Percentiles rank a stretch among this genome's conserved stretches.
phyloP scores from a whole-genome alignment of 192 early-diverging fungal species.

The Podila horticola region DNA sequence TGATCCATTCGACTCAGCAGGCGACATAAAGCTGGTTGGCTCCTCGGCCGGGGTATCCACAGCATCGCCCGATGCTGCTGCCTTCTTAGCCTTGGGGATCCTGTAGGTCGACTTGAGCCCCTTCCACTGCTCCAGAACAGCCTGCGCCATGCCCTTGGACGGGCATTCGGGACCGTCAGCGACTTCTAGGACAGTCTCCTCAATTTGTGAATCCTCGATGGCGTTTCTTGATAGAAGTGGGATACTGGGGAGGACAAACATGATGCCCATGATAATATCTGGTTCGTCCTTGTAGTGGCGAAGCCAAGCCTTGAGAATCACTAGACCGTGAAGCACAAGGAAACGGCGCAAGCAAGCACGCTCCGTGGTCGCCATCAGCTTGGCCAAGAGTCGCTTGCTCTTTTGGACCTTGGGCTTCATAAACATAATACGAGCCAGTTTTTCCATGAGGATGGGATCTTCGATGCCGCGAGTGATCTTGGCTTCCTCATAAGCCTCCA shows the following conservation, averaged over 20 bases:
- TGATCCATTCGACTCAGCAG: constrained; percentile 40
- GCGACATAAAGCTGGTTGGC: constrained; percentile 42
- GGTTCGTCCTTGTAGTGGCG: constrained; percentile 69
- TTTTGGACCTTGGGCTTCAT: constrained; percentile 81
- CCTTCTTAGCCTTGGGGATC: constrained; percentile 65
- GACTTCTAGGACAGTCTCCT: constrained; percentile 69
- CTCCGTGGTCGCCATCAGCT: constrained; percentile 68
- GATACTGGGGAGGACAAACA: constrained; percentile 75
- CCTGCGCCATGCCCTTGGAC: constrained; percentile 57
- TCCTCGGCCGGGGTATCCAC: constrained; percentile 25
- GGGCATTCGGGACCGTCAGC: constrained; percentile 56
- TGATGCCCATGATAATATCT: constrained; percentile 70
- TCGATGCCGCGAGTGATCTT: constrained; percentile 48
- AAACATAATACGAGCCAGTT: constrained; percentile 54
- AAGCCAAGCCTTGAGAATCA: constrained; percentile 82
- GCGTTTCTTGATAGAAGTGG: constrained; percentile 85
- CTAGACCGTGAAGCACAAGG: constrained; percentile 73
- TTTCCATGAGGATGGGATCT: constrained; percentile 43
- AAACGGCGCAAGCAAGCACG: constrained; percentile 65
- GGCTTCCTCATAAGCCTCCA: constrained; percentile 42
- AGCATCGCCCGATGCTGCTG: constrained; percentile 6
- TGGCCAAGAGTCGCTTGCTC: constrained; percentile 77
- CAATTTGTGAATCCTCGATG: constrained; percentile 80
- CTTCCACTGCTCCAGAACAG: constrained; percentile 61
- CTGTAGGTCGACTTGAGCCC: constrained; percentile 62